These are phyloP conservation scores for Boletellus emodensis DNA, from an alignment of 768 basidiomycete genomes.

Conservation along the genomic window DNA sequence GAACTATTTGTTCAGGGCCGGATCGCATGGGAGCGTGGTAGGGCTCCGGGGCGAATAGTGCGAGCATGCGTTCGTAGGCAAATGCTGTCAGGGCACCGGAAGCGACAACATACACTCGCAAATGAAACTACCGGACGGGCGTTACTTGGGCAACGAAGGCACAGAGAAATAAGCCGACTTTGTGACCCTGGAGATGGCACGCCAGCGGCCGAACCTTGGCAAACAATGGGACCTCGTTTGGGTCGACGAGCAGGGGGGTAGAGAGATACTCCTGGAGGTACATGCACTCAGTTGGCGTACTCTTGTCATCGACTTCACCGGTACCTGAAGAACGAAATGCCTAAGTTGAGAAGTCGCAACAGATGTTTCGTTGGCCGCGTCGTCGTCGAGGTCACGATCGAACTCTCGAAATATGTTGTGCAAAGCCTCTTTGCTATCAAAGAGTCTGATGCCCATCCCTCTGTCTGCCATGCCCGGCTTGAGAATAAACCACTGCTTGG, in stretches of 20 bases:
- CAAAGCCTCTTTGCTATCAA: slow-evolving; percentile 71
- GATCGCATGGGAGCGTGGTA: slow-evolving; percentile 49
- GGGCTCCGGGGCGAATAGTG: slow-evolving; percentile 78
- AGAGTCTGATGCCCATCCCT: slow-evolving; percentile 91
- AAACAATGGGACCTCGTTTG: slow-evolving; percentile 40
- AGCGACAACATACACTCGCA: slow-evolving; percentile 83
- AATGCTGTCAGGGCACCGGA: slow-evolving; percentile 75
- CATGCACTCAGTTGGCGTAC: slow-evolving; percentile 2
- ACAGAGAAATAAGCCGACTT: slow-evolving; percentile 41
- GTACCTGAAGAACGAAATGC: slow-evolving; percentile 94
- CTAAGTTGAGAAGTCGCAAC: slow-evolving; percentile 84
- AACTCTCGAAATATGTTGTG: slow-evolving; percentile 77
- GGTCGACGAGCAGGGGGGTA: slow-evolving; percentile 75
- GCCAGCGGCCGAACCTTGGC: slow-evolving; percentile 7
- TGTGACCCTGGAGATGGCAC: slow-evolving; percentile 44
- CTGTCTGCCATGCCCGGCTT: slow-evolving; percentile 98
- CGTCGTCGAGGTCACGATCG: slow-evolving; percentile 55
- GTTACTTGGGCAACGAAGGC: slow-evolving; percentile 10
- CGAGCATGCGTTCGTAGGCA: slow-evolving; percentile 78
- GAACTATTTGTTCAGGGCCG: slow-evolving; percentile 21
- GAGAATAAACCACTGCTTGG: slow-evolving; percentile 79
- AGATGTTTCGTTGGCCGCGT: slow-evolving; percentile 45
- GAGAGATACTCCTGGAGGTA: slow-evolving; percentile 74
- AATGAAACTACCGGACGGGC: slow-evolving; percentile 68
- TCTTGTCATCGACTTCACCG: slow-evolving; percentile 1